Percentiles rank a stretch among this genome's conserved stretches.
These are phyloP conservation scores for Suaeda aralocaspica DNA, from an alignment of 148 eudicot species.

Conservation along the genomic window DNA sequence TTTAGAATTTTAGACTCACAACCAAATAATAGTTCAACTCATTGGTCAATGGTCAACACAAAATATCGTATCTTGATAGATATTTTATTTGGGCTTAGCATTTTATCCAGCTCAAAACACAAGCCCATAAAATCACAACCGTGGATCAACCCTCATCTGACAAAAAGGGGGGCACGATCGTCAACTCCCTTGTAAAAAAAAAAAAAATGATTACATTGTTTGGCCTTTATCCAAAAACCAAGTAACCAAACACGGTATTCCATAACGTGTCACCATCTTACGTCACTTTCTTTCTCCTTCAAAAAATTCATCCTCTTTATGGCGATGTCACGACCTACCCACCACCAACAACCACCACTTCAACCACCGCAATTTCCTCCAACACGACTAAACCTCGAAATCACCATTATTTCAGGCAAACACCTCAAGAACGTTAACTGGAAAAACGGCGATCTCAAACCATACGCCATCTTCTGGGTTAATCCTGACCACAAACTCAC, in stretches of 20 bases:
- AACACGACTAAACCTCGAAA: slow-evolving; percentile 40
- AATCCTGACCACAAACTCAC: slow-evolving; percentile 67
- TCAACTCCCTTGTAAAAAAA: neutral
- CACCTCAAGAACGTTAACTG: slow-evolving; percentile 89
- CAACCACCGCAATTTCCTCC: slow-evolving; percentile 24
- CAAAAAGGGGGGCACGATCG: slow-evolving; percentile 7
- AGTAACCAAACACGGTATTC: neutral
- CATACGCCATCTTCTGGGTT: slow-evolving; percentile 74
- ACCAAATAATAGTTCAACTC: too few species aligned
- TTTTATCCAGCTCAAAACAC: neutral
- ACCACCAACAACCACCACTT: slow-evolving; percentile 18
- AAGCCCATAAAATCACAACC: neutral
- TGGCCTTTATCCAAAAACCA: neutral
- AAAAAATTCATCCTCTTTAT: neutral
- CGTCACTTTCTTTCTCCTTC: slow-evolving; percentile 10
- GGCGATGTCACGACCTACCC: slow-evolving; percentile 14
- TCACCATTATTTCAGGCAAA: slow-evolving; percentile 73
- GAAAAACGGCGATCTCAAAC: slow-evolving; percentile 66
- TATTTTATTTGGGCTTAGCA: neutral
- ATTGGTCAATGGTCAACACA: neutral
- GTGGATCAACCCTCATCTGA: neutral
- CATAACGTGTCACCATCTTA: neutral
- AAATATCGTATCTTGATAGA: neutral
- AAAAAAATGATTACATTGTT: neutral
- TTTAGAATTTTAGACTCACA: too few species aligned